Evolutionary conservation across 805 yeast species (phyloP).

Genomic region (Teunomyces lycoperdinae): DNA sequence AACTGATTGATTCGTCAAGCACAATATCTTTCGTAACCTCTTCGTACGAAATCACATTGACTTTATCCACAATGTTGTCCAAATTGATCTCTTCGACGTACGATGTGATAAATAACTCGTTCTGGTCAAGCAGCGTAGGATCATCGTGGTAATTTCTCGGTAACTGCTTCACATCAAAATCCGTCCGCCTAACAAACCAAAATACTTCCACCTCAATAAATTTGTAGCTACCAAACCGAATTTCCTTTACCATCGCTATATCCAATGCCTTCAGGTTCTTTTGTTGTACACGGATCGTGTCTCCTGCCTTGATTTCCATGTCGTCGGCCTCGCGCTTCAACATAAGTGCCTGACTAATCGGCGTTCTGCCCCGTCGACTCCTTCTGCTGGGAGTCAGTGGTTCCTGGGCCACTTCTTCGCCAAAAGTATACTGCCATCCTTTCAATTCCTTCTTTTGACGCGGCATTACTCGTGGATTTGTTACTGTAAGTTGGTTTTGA

Average conservation of each 20-base stretch:
- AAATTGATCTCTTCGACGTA: constrained; percentile 44
- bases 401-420: constrained; percentile 5
- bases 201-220: constrained; percentile 48
- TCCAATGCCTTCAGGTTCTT: constrained; percentile 27
- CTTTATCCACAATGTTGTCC: constrained; percentile 41
- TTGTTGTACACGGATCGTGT: constrained; percentile 42
- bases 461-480: not conserved
- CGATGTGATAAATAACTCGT: constrained; percentile 58
- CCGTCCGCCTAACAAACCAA: constrained; percentile 45
- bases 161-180: constrained; percentile 26
- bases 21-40: constrained; percentile 30
- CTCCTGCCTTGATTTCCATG: constrained; percentile 51
- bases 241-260: constrained; percentile 51
- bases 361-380: constrained; percentile 13
- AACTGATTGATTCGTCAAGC: constrained; percentile 33
- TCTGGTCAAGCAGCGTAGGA: constrained; percentile 15
- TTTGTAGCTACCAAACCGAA: constrained; percentile 47
- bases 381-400: constrained; percentile 2
- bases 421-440: constrained; percentile 35
- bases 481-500: not conserved
- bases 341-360: constrained; percentile 6
- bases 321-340: constrained; percentile 36
- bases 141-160: constrained; percentile 12
- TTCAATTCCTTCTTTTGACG: constrained; percentile 12
- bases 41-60: constrained; percentile 39